phyloP scores from a whole-genome alignment of 1,284 basidiomycete genomes.

The Agroathelia rolfsii region DNA sequence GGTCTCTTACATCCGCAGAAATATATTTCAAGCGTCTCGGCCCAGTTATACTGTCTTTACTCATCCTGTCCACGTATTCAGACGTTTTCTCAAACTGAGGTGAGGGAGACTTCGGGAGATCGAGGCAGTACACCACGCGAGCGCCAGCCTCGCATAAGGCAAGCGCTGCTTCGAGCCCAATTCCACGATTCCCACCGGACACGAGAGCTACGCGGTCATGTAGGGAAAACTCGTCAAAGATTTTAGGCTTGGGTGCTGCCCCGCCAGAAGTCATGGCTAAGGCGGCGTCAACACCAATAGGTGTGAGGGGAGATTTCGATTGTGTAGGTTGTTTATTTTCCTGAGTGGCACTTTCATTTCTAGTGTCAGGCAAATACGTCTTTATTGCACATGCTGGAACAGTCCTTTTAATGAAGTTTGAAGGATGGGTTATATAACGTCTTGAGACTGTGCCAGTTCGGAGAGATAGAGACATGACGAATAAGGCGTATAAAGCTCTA shows the following conservation, averaged over 20 bases:
- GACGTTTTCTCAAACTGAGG: constrained; percentile 31
- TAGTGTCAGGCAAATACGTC: no score
- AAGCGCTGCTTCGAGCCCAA: constrained; percentile 35
- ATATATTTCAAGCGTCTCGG: constrained; percentile 23
- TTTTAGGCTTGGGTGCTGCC: constrained; percentile 19
- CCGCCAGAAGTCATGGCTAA: no score
- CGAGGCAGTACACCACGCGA: constrained; percentile 37
- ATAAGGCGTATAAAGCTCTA: no score
- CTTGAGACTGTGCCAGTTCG: no score
- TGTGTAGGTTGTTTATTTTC: no score
- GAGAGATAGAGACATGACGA: no score
- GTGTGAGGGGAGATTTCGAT: constrained; percentile 42
- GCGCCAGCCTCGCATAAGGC: constrained; percentile 40
- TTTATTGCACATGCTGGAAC: no score
- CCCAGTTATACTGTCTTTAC: no score
- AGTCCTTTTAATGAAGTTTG: no score
- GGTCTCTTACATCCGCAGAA: constrained; percentile 21
- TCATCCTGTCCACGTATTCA: constrained; percentile 14
- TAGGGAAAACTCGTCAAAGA: constrained; percentile 36
- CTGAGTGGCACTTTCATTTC: no score
- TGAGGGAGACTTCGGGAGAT: constrained; percentile 34
- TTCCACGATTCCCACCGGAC: constrained; percentile 42
- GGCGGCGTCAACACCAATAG: constrained; percentile 54
- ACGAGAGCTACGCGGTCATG: constrained; percentile 36
- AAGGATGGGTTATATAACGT: no score